These are phyloP conservation scores for Thalassiosira profunda DNA, from an alignment of 108 stramenopile species.

Conservation along the genomic window DNA sequence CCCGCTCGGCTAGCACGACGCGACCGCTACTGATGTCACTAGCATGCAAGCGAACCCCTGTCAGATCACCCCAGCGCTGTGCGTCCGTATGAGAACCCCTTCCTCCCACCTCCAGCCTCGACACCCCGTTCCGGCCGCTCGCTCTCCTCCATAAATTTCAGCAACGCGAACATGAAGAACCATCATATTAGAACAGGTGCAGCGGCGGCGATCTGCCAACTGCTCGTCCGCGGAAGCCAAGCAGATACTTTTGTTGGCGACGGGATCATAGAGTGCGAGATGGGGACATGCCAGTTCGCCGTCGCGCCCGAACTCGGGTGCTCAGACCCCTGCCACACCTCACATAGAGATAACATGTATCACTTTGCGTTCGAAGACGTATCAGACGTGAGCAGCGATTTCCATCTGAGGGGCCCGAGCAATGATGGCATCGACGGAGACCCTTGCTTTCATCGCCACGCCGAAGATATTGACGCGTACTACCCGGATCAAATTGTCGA, in stretches of 20 bases:
- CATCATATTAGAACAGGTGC: no score
- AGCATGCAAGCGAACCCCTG: no score
- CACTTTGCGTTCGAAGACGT: neutral
- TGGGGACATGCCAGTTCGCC: neutral
- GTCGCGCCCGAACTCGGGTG: neutral
- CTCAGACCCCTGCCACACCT: constrained; percentile 1
- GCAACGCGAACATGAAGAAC: no score
- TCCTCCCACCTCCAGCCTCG: no score
- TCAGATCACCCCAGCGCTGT: no score
- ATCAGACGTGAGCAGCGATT: neutral
- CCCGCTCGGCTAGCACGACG: no score
- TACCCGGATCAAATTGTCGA: neutral
- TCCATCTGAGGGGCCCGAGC: neutral
- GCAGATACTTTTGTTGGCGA: neutral
- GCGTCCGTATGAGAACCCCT: no score
- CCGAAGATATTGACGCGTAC: neutral
- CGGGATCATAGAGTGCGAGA: neutral
- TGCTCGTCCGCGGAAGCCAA: no score
- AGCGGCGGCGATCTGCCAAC: no score
- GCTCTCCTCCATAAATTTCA: no score
- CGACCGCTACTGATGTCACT: no score
- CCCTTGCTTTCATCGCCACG: neutral
- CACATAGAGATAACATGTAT: neutral
- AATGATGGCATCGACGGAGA: neutral
- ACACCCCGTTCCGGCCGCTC: no score